Evolutionary conservation across 1,284 basidiomycete species (phyloP).

Genomic region (Fomitopsis palustris): DNA sequence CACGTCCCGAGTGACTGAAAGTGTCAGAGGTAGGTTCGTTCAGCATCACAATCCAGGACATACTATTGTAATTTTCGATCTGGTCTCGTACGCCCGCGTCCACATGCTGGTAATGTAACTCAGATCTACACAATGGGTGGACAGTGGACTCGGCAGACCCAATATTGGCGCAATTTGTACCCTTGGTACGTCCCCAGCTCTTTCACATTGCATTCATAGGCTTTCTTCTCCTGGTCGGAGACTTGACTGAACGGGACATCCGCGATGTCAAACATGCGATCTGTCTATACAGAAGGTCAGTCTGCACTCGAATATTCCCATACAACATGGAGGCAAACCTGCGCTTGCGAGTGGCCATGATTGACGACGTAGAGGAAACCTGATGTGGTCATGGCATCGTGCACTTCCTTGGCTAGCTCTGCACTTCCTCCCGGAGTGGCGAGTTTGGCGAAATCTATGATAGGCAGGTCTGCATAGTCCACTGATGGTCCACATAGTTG

Average conservation of each 20-base stretch:
- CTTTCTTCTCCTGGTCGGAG: constrained; percentile 50
- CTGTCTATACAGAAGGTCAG: constrained; percentile 22
- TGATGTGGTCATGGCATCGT: constrained; percentile 54
- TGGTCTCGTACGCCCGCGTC: constrained; percentile 56
- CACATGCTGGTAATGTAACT: constrained; percentile 38
- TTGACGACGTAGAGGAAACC: constrained; percentile 66
- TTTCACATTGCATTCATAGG: constrained; percentile 45
- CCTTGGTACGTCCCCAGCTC: constrained; percentile 53
- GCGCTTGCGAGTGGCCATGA: constrained; percentile 47
- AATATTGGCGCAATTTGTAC: constrained; percentile 45
- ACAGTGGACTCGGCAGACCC: not conserved
- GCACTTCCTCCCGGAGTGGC: constrained; percentile 43
- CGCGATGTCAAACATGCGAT: constrained; percentile 55
- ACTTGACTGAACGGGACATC: constrained; percentile 53
- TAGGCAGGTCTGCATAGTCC: constrained; percentile 64
- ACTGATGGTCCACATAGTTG: constrained; percentile 33
- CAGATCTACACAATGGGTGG: not conserved
- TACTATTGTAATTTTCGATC: constrained; percentile 56
- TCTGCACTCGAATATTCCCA: not conserved
- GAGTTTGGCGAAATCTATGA: constrained; percentile 58
- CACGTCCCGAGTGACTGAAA: constrained; percentile 46
- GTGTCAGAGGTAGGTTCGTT: not conserved
- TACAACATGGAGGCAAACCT: constrained; percentile 30
- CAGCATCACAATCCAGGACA: constrained; percentile 10
- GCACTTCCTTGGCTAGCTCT: constrained; percentile 45